Base-by-base conservation (phyloP, 805 yeast species). In the Candida odintsovae region DNA sequence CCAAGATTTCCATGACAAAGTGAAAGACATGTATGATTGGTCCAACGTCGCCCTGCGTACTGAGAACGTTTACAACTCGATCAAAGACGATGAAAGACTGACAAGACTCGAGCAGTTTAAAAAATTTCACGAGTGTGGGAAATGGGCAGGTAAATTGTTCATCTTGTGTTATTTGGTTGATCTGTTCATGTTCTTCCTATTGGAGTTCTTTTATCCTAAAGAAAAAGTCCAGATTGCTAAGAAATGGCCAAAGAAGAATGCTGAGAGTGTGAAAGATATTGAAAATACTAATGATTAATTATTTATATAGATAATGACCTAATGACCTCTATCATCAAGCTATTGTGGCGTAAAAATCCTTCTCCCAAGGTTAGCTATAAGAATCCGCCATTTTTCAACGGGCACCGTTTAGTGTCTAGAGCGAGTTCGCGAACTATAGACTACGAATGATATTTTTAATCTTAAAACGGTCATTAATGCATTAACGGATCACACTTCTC, bases 21-120 rank as follows among this genome's bases (percentile, higher is more conserved):
- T 94, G 20, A 76, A 78, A 29, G 64, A 71, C 31, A 88, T 94
- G 94, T 94, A 94, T 64, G 86, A 88, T 57, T 94, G 99, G 99
- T 71, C 69, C 46, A 86, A 90, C 58, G 86, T 94, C 19, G 98
- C 99, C 0, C 67, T 67, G 41, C 70, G 99, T 40, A 94, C 99
- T 0, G 95, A 88, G 56, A 69, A 67, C 16, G 97, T 94, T 4
- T 94, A 94, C 65, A 71, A 80, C 41, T 66, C 76, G 6, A 68
- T 73, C 16, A 71, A 73, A 39, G 60, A 70, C 9, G 65, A 68
- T 16, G 45, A 44, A n/a, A 52, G 50, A 23, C 36, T 48, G 37
- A 51, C 58, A 1, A 67, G 87, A 50, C 54, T 83, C 8, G 73
- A 71, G 25, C 73, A 92, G 54, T 64, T 92, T 31, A 73, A 72